Conservation (phyloP, 208 protist genomes). For the Trypanosomatidae sp. region DNA sequence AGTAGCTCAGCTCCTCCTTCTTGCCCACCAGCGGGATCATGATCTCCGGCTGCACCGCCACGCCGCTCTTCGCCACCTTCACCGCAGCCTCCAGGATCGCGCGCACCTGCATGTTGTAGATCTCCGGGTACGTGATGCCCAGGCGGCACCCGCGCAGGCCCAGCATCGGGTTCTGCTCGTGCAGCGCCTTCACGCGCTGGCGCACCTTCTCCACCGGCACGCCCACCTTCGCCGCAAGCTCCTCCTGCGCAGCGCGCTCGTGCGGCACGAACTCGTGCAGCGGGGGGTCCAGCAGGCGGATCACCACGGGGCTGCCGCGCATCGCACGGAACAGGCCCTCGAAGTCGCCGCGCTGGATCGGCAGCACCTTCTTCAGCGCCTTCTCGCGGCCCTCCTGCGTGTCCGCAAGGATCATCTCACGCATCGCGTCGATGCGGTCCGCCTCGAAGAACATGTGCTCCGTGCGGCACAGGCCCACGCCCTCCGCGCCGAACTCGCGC, state of each 20-base stretch:
- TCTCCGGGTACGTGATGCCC: slow-evolving; percentile 94
- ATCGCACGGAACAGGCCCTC: slow-evolving; percentile 91
- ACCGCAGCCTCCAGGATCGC: slow-evolving; percentile 93
- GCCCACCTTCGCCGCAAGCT: slow-evolving; percentile 72
- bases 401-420: slow-evolving; percentile 95
- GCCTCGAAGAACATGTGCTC: slow-evolving; percentile 97
- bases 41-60: slow-evolving; percentile 79
- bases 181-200: slow-evolving; percentile 74
- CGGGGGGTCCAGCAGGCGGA: slow-evolving; percentile 95
- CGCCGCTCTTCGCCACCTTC: slow-evolving; percentile 55
- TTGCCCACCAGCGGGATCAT: slow-evolving; percentile 94
- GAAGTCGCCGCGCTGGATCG: slow-evolving; percentile 92
- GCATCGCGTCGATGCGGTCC: slow-evolving; percentile 80
- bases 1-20: slow-evolving; percentile 81
- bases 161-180: slow-evolving; percentile 96
- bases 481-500: slow-evolving; percentile 89
- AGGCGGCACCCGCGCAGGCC: slow-evolving; percentile 94
- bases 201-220: slow-evolving; percentile 61
- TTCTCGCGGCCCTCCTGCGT: slow-evolving; percentile 57
- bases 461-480: slow-evolving; percentile 94
- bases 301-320: slow-evolving; percentile 86
- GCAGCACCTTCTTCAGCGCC: slow-evolving; percentile 87
- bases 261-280: slow-evolving; percentile 96
- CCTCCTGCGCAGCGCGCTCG: slow-evolving; percentile 54
- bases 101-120: slow-evolving; percentile 95